Base-by-base conservation (phyloP, 345 rosid species). In the Boechera retrofracta region DNA sequence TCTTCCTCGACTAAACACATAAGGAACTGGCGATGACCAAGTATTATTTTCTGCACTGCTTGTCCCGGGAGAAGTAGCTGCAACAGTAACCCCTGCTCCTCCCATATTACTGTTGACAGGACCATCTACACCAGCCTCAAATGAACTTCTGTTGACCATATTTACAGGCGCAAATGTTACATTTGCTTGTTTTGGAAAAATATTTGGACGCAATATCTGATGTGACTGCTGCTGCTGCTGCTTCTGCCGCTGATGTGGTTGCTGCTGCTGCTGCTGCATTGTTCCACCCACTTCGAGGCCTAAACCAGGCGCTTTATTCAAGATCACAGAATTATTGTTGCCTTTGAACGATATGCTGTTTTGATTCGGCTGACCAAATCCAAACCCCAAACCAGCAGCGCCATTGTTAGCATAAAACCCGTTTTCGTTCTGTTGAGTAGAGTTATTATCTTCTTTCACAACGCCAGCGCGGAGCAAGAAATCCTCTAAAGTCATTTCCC, bases 401-500 rank as follows among this genome's bases (percentile, higher is more conserved):
- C 69, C 77, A 54, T 79, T 83, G 49, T 74, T 72, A 78, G 4
- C 83, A 64, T 85, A 83, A 74, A 78, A 74, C 2, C 75, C 85
- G 70, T 79, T 73, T 53, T 33, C 64, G 63, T 85, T 80, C 71
- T 49, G 77, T 59, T 80, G 86, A 82, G 18, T 44, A 85, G 18
- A 66, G 41, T 74, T 62, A 58, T 55, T 66, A 35, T 80, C 82
- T 79, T 95, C 98, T 77, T 85, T 89, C 52, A 87, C 97, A 53
- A 91, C 90, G 0, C 97, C 99, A 48, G 93, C 98, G 35, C 78
- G 85, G 65, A 74, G 86, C 81, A 96, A 79, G 75, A 96, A 96
- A 79, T 93, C 99, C 84, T 96, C 98, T 73, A 96, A 70, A 7
- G 99, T 95, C 24, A 95, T 84, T 79, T 87, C 97, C 16, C 97